Percentiles rank a stretch among this genome's conserved stretches.
These are phyloP conservation scores for Mentha longifolia DNA, from an alignment of 257 asterid species.

Conservation along the genomic window DNA sequence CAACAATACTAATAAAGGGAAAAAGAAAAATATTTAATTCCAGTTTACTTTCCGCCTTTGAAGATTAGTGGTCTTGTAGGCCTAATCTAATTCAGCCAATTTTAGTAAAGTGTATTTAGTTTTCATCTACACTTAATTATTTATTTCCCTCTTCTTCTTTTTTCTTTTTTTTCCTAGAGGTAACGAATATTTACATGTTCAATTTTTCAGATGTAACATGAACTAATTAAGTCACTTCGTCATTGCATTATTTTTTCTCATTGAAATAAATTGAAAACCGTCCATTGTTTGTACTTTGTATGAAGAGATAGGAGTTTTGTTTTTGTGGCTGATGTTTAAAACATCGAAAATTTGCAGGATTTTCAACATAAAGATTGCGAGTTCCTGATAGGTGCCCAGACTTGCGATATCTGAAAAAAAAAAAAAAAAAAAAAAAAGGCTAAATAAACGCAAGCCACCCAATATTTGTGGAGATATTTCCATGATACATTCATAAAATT, in stretches of 20 bases:
- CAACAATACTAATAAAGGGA: no score
- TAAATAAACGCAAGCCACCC: conserved; percentile 30
- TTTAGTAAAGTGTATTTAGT: no score
- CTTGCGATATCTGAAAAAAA: conserved; percentile 1
- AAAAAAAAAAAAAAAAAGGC: no score
- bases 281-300: neutral
- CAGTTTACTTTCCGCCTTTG: neutral
- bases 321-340: conserved; percentile 29
- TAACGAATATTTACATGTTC: neutral
- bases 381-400: conserved; percentile 11
- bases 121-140: neutral
- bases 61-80: neutral
- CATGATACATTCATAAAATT: no score
- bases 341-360: conserved; percentile 8
- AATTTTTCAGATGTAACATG: neutral
- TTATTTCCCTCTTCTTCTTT: neutral
- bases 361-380: neutral
- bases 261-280: neutral
- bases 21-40: no score
- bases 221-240: neutral
- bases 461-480: conserved; percentile 22
- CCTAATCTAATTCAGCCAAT: neutral
- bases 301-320: conserved; percentile 16
- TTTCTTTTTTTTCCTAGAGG: neutral
- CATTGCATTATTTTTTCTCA: no score